Conservation (phyloP, 78 protist genomes). For the Parvularia atlantis region DNA sequence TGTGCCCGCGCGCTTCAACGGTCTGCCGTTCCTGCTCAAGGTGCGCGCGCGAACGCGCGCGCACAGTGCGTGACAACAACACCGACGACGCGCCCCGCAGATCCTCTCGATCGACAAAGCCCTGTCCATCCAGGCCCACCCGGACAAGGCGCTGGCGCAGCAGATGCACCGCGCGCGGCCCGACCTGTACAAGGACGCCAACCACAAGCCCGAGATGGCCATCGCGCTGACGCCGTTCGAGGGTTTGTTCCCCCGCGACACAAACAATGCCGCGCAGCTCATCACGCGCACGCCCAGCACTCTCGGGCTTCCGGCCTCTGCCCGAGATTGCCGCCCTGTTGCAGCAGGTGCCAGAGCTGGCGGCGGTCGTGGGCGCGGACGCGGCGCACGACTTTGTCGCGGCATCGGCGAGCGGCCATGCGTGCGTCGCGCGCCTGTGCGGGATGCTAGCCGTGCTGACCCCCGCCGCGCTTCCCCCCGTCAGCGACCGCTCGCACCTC, state of each 20-base stretch:
- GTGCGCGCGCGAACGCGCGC: too few species aligned
- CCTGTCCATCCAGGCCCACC: slow-evolving; percentile 91
- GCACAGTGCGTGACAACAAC: background rate
- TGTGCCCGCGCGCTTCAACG: background rate
- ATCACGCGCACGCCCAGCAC: background rate
- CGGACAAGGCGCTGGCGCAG: slow-evolving; percentile 75
- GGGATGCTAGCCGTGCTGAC: too few species aligned
- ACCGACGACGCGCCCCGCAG: too few species aligned
- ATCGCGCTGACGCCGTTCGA: slow-evolving; percentile 80
- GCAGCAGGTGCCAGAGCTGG: slow-evolving; percentile 25
- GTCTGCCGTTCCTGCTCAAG: slow-evolving; percentile 89
- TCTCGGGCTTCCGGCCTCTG: slow-evolving; percentile 62
- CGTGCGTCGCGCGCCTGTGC: too few species aligned
- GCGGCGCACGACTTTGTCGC: background rate
- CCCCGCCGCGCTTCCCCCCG: too few species aligned
- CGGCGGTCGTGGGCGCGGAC: slow-evolving; percentile 19
- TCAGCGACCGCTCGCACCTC: too few species aligned
- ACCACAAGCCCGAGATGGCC: slow-evolving; percentile 94
- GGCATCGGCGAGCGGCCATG: too few species aligned
- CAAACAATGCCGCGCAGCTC: background rate
- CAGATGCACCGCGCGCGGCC: slow-evolving; percentile 58
- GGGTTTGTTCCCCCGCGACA: slow-evolving; percentile 45
- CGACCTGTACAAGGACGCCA: slow-evolving; percentile 68
- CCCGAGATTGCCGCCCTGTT: slow-evolving; percentile 38
- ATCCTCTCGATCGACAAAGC: slow-evolving; percentile 73